phyloP scores from a whole-genome alignment of 73 alveolate species.

The Paramecium pentaurelia region DNA sequence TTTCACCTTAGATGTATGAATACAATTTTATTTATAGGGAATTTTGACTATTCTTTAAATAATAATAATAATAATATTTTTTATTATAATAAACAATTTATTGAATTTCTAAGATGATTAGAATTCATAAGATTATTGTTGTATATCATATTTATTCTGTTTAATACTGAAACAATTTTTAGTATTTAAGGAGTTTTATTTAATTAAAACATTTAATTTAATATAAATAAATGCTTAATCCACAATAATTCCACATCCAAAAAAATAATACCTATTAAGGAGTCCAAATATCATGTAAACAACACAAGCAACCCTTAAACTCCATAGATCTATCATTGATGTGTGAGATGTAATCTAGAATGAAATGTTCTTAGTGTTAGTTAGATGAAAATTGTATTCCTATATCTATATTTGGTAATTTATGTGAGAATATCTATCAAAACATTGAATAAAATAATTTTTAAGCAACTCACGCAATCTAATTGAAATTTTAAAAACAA shows the following conservation, averaged over 20 bases:
- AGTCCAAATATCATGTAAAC: not conserved
- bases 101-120: not conserved
- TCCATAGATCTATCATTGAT: not conserved
- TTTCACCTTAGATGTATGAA: not conserved
- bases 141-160: not conserved
- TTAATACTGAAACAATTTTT: not conserved
- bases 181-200: not conserved
- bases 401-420: not conserved
- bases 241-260: not conserved
- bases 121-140: not conserved
- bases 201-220: not conserved
- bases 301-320: not conserved
- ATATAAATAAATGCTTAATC: not conserved
- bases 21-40: not conserved
- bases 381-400: not conserved
- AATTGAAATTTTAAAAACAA: not conserved
- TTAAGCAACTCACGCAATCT: not conserved
- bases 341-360: not conserved
- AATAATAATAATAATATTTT: no score
- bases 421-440: not conserved
- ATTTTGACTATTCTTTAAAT: no score
- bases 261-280: not conserved
- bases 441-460: not conserved
- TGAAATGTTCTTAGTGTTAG: not conserved
- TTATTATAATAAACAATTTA: no score